Evolutionary conservation across 2,329 filamentous ascomycete species (phyloP).

Genomic region (Calonectria pseudoreteaudii): DNA sequence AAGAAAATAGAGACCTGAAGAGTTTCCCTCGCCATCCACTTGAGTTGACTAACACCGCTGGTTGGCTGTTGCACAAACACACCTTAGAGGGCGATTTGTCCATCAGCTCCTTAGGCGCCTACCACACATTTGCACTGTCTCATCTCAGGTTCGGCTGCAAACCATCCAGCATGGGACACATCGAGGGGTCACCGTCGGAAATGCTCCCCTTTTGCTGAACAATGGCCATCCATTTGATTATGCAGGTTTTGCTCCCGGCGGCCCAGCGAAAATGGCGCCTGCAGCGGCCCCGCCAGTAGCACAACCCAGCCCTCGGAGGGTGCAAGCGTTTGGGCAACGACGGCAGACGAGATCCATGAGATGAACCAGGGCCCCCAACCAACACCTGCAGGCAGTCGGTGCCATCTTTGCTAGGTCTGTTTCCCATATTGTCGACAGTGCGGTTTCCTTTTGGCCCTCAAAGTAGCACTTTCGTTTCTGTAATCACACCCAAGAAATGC

Average conservation of each 20-base stretch:
- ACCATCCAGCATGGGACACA: constrained; percentile 30
- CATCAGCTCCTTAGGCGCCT: constrained; percentile 19
- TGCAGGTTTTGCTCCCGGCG: constrained; percentile 20
- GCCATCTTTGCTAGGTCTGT: background rate
- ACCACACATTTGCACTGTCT: constrained; percentile 42
- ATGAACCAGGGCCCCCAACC: constrained; percentile 3
- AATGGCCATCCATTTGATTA: constrained; percentile 21
- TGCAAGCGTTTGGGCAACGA: constrained; percentile 10
- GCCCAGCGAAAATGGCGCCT: constrained; percentile 34
- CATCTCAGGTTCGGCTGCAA: constrained; percentile 32
- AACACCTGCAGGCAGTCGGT: background rate
- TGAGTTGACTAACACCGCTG: constrained; percentile 17
- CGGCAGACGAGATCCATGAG: constrained; percentile 33
- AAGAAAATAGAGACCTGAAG: background rate
- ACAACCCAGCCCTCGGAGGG: constrained; percentile 21
- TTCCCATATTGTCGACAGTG: constrained; percentile 23
- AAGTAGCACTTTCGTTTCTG: background rate
- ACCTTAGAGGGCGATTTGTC: constrained; percentile 26
- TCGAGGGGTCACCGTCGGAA: constrained; percentile 25
- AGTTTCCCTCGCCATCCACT: background rate
- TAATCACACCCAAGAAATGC: constrained; percentile 10
- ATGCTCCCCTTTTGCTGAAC: constrained; percentile 26
- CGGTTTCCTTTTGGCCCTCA: constrained; percentile 7
- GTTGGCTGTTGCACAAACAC: constrained; percentile 37
- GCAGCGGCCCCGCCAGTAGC: constrained; percentile 34